These are phyloP conservation scores for Aspergillus calidoustus DNA, from an alignment of 2,329 filamentous ascomycete species.

Conservation along the genomic window DNA sequence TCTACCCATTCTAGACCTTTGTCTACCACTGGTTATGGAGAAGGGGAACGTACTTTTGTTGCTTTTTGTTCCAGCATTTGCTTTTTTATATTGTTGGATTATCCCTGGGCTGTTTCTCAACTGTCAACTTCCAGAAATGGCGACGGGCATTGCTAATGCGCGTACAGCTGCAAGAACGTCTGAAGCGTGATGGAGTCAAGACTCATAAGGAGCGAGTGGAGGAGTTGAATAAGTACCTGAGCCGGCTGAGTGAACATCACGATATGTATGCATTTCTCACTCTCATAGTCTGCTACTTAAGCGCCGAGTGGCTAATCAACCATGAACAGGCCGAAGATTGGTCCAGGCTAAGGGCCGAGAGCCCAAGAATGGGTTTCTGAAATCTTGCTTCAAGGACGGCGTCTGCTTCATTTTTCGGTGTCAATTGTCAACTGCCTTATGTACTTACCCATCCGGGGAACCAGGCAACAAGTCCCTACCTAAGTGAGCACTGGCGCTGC, in stretches of 20 bases:
- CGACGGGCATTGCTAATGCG: conserved; percentile 9
- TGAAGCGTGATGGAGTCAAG: conserved; percentile 85
- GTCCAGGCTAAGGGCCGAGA: conserved; percentile 41
- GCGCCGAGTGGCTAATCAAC: neutral
- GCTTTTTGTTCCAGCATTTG: neutral
- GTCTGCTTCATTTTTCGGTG: neutral
- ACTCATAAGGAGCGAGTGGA: conserved; percentile 97
- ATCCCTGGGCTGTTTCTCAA: conserved; percentile 6
- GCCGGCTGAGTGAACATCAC: conserved; percentile 91
- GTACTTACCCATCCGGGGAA: conserved; percentile 2
- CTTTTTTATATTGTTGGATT: neutral
- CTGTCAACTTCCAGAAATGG: neutral
- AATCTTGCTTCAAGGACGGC: neutral
- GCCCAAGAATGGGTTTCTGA: neutral
- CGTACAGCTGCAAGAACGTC: conserved; percentile 74
- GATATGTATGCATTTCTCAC: conserved; percentile 70
- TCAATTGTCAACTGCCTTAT: neutral
- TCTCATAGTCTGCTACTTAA: neutral
- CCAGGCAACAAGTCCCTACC: neutral
- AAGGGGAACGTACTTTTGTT: neutral
- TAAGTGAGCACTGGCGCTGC: conserved; percentile 1
- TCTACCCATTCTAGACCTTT: neutral
- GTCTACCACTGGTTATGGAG: neutral
- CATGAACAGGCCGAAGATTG: conserved; percentile 43
- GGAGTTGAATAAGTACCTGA: conserved; percentile 91